A percentile compares a stretch with the other conserved stretches of the same genome.
phyloP scores from a whole-genome alignment of 345 rosid species.

The Raphanus sativus region DNA sequence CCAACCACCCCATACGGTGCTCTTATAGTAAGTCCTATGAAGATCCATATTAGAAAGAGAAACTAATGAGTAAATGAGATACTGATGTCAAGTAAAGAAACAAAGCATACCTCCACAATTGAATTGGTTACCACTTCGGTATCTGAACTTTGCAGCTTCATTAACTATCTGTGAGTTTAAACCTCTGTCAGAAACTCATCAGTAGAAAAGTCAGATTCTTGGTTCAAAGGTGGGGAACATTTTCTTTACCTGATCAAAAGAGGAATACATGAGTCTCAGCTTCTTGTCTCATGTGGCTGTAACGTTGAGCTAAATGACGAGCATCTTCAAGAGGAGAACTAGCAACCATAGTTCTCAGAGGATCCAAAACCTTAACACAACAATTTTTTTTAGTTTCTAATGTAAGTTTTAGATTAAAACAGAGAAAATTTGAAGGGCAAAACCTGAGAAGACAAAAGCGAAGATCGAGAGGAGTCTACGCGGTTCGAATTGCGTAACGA shows the following conservation, averaged over 20 bases:
- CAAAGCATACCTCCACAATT: slow-evolving; percentile 72
- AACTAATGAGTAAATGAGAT: slow-evolving; percentile 10
- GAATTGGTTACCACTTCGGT: slow-evolving; percentile 89
- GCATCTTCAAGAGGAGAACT: too few relatives aligned
- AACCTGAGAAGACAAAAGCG: too few relatives aligned
- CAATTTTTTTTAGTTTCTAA: too few relatives aligned
- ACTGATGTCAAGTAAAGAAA: neutral
- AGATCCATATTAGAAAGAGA: neutral
- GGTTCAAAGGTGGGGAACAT: neutral
- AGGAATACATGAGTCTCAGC: slow-evolving; percentile 91
- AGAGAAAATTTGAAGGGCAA: too few relatives aligned
- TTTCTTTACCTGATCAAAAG: slow-evolving; percentile 85
- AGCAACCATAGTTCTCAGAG: slow-evolving; percentile 40
- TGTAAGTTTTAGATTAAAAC: too few relatives aligned
- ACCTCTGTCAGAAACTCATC: neutral
- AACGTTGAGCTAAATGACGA: too few relatives aligned
- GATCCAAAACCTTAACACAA: slow-evolving; percentile 55
- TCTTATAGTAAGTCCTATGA: slow-evolving; percentile 77
- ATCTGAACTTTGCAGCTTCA: slow-evolving; percentile 96
- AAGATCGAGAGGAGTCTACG: neutral
- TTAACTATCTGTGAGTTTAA: slow-evolving; percentile 67
- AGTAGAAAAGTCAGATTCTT: neutral
- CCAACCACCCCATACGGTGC: slow-evolving; percentile 88
- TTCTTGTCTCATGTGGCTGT: slow-evolving; percentile 95
- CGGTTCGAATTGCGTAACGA: slow-evolving; percentile 43